Conservation (phyloP, 2,329 filamentous ascomycete genomes). For the Cadophora luteo-olivacea region DNA sequence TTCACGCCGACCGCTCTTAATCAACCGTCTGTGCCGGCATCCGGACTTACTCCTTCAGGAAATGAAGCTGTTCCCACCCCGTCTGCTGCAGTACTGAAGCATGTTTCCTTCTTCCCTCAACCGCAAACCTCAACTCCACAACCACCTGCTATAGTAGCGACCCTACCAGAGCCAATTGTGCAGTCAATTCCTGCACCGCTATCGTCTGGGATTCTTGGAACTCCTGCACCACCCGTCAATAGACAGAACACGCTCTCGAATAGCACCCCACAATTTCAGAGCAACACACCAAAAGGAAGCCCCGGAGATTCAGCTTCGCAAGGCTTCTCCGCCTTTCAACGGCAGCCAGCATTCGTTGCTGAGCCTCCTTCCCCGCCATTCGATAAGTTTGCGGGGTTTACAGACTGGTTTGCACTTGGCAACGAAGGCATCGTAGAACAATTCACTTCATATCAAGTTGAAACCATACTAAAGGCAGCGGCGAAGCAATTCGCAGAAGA, state of each 20-base stretch:
- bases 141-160: not conserved
- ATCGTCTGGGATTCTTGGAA: not conserved
- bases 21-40: not conserved
- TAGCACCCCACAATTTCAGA: not conserved
- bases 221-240: not conserved
- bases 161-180: not conserved
- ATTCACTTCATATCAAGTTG: slow-evolving; percentile 39
- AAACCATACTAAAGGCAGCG: slow-evolving; percentile 33
- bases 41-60: not conserved
- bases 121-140: not conserved
- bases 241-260: not conserved
- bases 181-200: not conserved
- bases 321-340: not conserved
- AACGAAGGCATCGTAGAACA: slow-evolving; percentile 45
- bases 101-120: slow-evolving; percentile 1
- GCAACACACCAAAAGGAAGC: not conserved
- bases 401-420: slow-evolving; percentile 41
- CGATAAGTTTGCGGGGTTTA: slow-evolving; percentile 15
- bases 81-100: not conserved
- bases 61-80: not conserved
- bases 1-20: not conserved
- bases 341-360: not conserved
- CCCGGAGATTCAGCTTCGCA: not conserved
- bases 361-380: slow-evolving; percentile 1
- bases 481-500: slow-evolving; percentile 33